Conservation (phyloP, 2,329 filamentous ascomycete genomes). For the Hymenotorrendiella dingleyae region DNA sequence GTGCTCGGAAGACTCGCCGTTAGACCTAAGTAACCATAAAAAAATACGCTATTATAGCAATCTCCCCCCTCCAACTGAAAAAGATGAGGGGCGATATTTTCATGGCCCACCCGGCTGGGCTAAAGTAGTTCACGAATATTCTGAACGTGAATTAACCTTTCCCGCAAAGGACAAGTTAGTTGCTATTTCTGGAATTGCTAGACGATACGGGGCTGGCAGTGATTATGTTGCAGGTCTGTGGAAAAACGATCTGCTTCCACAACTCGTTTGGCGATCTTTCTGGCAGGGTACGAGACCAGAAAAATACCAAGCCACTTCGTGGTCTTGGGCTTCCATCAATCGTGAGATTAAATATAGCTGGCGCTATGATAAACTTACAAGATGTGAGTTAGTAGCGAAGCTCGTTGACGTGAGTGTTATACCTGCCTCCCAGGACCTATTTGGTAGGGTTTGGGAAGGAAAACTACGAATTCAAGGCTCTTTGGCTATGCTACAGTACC, state of each 20-base stretch:
- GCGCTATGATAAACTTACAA: too few relatives aligned
- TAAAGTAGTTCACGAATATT: slow-evolving; percentile 7
- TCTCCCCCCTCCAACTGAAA: too few relatives aligned
- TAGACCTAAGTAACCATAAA: too few relatives aligned
- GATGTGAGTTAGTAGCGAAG: too few relatives aligned
- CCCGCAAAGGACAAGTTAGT: slow-evolving; percentile 7
- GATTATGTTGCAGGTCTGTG: slow-evolving; percentile 12
- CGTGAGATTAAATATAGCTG: slow-evolving; percentile 1
- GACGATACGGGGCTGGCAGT: not conserved
- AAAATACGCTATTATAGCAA: too few relatives aligned
- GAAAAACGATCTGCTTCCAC: slow-evolving; percentile 1
- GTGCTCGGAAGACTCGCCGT: too few relatives aligned
- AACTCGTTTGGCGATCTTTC: not conserved
- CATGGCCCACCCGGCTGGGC: slow-evolving; percentile 6
- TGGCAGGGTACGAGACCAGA: not conserved
- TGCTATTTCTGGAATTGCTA: slow-evolving; percentile 7
- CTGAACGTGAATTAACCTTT: slow-evolving; percentile 5
- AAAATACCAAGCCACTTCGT: slow-evolving; percentile 2
- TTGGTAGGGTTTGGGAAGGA: too few relatives aligned
- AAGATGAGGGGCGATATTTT: too few relatives aligned
- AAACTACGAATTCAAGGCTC: too few relatives aligned
- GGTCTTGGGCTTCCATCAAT: slow-evolving; percentile 7
- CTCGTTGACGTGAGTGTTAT: too few relatives aligned
- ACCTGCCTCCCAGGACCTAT: too few relatives aligned
- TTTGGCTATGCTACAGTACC: too few relatives aligned